phyloP scores from a whole-genome alignment of 2,329 filamentous ascomycete species.

The Tolypocladium album region DNA sequence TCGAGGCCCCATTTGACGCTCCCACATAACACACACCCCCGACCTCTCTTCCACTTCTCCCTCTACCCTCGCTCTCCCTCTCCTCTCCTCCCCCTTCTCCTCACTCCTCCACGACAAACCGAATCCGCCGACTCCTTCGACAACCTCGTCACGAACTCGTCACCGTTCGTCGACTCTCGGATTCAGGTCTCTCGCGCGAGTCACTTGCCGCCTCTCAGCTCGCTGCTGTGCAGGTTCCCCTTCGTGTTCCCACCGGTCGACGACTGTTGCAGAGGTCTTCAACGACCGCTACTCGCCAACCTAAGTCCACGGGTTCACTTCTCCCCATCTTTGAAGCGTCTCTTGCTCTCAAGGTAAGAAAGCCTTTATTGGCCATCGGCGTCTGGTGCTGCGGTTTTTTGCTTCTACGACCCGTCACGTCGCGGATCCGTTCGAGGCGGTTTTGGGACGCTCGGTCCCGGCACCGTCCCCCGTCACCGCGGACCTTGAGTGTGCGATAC shows the following conservation, averaged over 20 bases:
- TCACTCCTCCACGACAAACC: slow-evolving; percentile 18
- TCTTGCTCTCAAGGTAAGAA: slow-evolving; percentile 1
- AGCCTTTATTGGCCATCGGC: background rate
- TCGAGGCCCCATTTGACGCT: background rate
- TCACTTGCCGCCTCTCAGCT: slow-evolving; percentile 15
- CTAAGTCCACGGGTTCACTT: slow-evolving; percentile 6
- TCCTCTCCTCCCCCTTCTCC: slow-evolving; percentile 10
- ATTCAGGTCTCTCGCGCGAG: slow-evolving; percentile 20
- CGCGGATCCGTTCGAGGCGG: background rate
- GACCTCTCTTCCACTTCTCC: slow-evolving; percentile 2
- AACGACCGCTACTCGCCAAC: slow-evolving; percentile 2
- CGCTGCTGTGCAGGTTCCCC: slow-evolving; percentile 14
- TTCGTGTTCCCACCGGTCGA: slow-evolving; percentile 2
- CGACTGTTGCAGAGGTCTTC: background rate
- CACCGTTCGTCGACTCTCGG: slow-evolving; percentile 13
- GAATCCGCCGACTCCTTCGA: slow-evolving; percentile 25
- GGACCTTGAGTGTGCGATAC: background rate
- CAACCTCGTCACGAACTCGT: slow-evolving; percentile 21
- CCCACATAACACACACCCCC: slow-evolving; percentile 4
- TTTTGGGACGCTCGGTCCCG: background rate
- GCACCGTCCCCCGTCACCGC: background rate
- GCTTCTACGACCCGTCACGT: background rate
- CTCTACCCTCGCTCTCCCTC: slow-evolving; percentile 2
- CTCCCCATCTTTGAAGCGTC: background rate
- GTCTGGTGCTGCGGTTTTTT: background rate